Percentiles rank a stretch among this genome's conserved stretches.
phyloP scores from a whole-genome alignment of 2,329 filamentous ascomycete genomes.

The Venturia effusa region DNA sequence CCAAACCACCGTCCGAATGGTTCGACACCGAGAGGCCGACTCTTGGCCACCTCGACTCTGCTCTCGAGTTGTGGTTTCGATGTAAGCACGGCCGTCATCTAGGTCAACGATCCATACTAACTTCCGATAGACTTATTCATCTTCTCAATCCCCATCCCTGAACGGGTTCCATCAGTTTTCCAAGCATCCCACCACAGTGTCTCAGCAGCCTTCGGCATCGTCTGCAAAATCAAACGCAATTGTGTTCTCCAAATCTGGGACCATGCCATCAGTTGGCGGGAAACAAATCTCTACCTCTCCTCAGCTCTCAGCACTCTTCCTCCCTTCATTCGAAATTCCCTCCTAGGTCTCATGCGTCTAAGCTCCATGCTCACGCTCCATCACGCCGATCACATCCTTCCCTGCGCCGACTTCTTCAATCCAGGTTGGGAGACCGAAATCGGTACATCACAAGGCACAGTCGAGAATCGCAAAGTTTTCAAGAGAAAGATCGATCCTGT shows the following conservation, averaged over 20 bases:
- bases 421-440: slow-evolving; percentile 54
- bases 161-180: slow-evolving; percentile 48
- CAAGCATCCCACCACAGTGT: slow-evolving; percentile 54
- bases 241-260: slow-evolving; percentile 54
- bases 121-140: slow-evolving; percentile 35
- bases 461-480: slow-evolving; percentile 48
- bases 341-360: slow-evolving; percentile 29
- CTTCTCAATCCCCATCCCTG: slow-evolving; percentile 46
- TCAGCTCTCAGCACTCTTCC: slow-evolving; percentile 31
- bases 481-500: slow-evolving; percentile 52
- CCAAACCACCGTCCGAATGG: slow-evolving; percentile 32
- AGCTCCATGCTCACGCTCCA: slow-evolving; percentile 30
- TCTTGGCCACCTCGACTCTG: slow-evolving; percentile 34
- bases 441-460: slow-evolving; percentile 45
- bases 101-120: background rate
- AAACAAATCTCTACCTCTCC: slow-evolving; percentile 33
- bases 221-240: slow-evolving; percentile 50
- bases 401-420: slow-evolving; percentile 51
- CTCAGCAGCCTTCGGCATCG: slow-evolving; percentile 49
- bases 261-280: slow-evolving; percentile 51
- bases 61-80: slow-evolving; percentile 36
- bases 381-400: slow-evolving; percentile 50
- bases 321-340: slow-evolving; percentile 29
- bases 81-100: slow-evolving; percentile 18
- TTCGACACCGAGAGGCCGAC: slow-evolving; percentile 35